Base-by-base conservation (phyloP, 257 asterid genomes). In the Prunella vulgaris region DNA sequence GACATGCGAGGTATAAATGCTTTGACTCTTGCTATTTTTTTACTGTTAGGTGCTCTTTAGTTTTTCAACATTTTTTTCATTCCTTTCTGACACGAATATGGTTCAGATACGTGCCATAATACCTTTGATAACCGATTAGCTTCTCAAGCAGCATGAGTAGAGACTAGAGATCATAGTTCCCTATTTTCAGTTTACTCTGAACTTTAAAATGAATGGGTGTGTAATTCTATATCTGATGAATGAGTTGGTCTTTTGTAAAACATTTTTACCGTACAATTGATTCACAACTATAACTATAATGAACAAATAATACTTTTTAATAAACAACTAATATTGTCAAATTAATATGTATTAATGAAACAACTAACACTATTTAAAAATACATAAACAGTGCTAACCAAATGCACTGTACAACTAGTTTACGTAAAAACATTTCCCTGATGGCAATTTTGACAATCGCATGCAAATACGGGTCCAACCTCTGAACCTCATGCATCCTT, bases 1-100 rank as follows among this genome's bases (percentile, higher is more conserved):
- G 76, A 70, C 82, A 51, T 77, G 98, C 98, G 51, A 80, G 97
- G 98, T 88, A 78, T 46, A 10, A 32, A 14, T 64, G 1, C 52
- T 42, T 49, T 62, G 40, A 48, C 22, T 48, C 68, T 7, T 58
- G 30, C 17, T 17, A 18, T 35, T 40, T 5, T 40, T 5, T 22
- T 37, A 24, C 64, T 5, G 22, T 12, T 56, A 21, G 60, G 51
- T 18, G 9, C 20, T 30, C 53, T 28, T 33, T 57, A 40, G 10
- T 65, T 33, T 5, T 66, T 27, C 8, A 4, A 4, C 6, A 0
- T 7, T 3, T 14, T 2, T 53, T 5, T 22, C 18, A 1, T 27
- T 35, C 27, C 18, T 24, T 30, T 60, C 8, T 60, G 44, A 10
- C 42, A 64, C n/a, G 12, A 24, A 64, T 30, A 44, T 44, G 13